These are phyloP conservation scores for Didymella exigua DNA, from an alignment of 2,329 filamentous ascomycete species.

Conservation along the genomic window DNA sequence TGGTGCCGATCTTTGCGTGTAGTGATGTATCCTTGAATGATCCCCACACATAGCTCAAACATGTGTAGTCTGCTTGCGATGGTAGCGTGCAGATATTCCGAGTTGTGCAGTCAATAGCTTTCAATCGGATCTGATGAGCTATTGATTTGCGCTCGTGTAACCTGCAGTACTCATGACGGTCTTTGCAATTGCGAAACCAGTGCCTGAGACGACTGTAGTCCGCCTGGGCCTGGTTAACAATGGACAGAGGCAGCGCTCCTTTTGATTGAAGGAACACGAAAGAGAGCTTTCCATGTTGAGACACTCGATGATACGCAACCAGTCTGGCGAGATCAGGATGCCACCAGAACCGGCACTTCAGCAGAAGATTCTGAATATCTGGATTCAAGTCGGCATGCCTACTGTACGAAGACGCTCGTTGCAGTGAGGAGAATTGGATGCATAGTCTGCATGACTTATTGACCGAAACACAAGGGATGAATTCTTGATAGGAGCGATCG, in stretches of 20 bases:
- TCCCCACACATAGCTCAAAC: conserved; percentile 1
- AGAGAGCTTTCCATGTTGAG: not conserved
- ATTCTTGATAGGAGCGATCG: not conserved
- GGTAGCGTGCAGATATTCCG: not conserved
- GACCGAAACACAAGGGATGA: not conserved
- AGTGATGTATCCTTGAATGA: not conserved
- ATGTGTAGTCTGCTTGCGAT: not conserved
- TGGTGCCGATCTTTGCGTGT: not conserved
- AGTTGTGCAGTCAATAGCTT: not conserved
- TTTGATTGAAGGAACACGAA: not conserved
- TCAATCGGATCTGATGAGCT: not conserved
- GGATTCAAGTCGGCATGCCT: not conserved
- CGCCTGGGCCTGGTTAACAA: not conserved
- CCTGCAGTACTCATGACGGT: not conserved
- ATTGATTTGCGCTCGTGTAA: not conserved
- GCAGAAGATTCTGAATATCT: not conserved
- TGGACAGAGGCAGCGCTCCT: not conserved
- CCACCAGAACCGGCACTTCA: conserved; percentile 1
- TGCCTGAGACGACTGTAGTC: not conserved
- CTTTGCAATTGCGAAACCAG: not conserved
- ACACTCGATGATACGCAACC: not conserved
- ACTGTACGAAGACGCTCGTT: not conserved
- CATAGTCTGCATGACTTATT: not conserved
- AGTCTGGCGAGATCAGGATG: not conserved
- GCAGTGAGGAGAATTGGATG: not conserved